These are phyloP conservation scores for Carpinus viminea DNA, from an alignment of 306 rosid species.

Conservation along the genomic window DNA sequence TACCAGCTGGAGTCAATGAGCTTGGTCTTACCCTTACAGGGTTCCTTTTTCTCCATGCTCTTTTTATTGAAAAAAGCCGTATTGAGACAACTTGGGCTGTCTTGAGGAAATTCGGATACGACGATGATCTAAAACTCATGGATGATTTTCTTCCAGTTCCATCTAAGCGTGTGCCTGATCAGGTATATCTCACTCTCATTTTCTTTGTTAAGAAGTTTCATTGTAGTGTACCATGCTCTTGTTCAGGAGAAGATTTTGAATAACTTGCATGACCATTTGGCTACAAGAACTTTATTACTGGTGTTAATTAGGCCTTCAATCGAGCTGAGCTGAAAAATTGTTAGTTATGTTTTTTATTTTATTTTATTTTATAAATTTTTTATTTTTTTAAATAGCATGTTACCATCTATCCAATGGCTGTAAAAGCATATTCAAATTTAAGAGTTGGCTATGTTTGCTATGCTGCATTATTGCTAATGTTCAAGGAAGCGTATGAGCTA, in stretches of 20 bases:
- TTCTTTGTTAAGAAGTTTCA: slow-evolving; percentile 27
- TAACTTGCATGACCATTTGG: background rate
- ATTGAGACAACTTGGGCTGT: slow-evolving; percentile 91
- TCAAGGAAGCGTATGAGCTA: background rate
- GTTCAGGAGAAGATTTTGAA: background rate
- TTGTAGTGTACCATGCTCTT: slow-evolving; percentile 16
- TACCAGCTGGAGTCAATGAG: slow-evolving; percentile 73
- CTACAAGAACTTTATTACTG: background rate
- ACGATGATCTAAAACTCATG: slow-evolving; percentile 70
- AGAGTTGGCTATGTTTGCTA: background rate
- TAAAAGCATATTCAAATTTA: background rate
- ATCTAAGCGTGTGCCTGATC: slow-evolving; percentile 73
- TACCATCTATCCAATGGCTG: too few relatives aligned
- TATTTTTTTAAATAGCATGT: background rate
- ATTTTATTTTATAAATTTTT: background rate
- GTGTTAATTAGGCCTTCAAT: background rate
- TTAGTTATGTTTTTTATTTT: too few relatives aligned
- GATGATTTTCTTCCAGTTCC: slow-evolving; percentile 73
- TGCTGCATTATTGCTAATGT: background rate
- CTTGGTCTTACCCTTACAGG: slow-evolving; percentile 87
- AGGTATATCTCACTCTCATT: slow-evolving; percentile 46
- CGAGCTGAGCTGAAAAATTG: too few relatives aligned
- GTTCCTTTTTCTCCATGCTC: slow-evolving; percentile 65
- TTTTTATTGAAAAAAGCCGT: slow-evolving; percentile 73
- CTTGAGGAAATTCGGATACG: slow-evolving; percentile 81